These are phyloP conservation scores for Brettanomyces anomalus DNA, from an alignment of 805 yeast genomes.

Conservation along the genomic window DNA sequence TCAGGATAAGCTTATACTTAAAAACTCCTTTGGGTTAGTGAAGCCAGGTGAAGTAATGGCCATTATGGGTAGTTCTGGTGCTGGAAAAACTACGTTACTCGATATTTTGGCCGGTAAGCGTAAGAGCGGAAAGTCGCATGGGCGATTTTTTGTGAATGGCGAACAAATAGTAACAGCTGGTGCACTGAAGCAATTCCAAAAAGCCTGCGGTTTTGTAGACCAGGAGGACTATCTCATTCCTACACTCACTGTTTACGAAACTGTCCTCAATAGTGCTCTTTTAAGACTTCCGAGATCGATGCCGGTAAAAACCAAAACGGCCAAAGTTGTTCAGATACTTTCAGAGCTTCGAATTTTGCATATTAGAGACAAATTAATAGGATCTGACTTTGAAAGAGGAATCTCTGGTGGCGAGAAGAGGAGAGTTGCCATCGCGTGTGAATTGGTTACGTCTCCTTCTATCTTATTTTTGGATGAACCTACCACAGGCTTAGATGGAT, in stretches of 20 bases:
- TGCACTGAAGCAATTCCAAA: constrained; percentile 40
- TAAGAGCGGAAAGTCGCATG: constrained; percentile 63
- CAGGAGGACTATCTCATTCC: constrained; percentile 90
- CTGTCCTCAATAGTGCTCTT: constrained; percentile 86
- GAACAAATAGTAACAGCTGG: constrained; percentile 23
- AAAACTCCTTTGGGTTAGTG: constrained; percentile 63
- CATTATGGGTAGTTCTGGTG: constrained; percentile 98
- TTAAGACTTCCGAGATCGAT: constrained; percentile 76
- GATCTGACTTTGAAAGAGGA: constrained; percentile 84
- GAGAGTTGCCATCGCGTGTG: constrained; percentile 90
- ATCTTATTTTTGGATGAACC: constrained; percentile 84
- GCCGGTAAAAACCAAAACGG: constrained; percentile 63
- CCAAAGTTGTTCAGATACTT: constrained; percentile 77
- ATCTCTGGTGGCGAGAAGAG: constrained; percentile 91
- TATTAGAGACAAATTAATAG: constrained; percentile 79
- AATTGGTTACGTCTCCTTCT: constrained; percentile 80
- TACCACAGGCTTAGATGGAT: constrained; percentile 92
- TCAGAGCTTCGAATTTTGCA: constrained; percentile 75
- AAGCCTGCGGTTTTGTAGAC: constrained; percentile 87
- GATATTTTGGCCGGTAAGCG: constrained; percentile 87
- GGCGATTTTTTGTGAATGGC: constrained; percentile 75
- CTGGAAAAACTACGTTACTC: constrained; percentile 90
- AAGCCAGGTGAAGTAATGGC: constrained; percentile 88
- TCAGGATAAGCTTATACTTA: constrained; percentile 46
- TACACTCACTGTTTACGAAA: constrained; percentile 91